Percentiles rank a stretch among this genome's conserved stretches.
Evolutionary conservation across 805 yeast species (phyloP).

Genomic region (Candida rishiriensis): DNA sequence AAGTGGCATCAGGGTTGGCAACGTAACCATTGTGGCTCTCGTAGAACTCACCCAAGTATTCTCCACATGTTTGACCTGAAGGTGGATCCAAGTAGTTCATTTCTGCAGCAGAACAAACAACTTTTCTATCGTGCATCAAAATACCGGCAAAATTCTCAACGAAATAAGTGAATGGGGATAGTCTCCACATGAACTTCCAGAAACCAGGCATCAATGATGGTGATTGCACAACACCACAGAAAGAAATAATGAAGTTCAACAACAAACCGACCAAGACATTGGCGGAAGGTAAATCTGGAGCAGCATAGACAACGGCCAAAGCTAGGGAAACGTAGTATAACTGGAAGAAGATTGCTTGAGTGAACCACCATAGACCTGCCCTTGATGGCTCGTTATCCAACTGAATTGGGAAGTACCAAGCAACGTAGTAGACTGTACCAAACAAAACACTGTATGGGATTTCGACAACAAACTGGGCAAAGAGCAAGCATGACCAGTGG

Average conservation of each 20-base stretch:
- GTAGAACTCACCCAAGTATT: slow-evolving; percentile 40
- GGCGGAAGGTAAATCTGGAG: slow-evolving; percentile 64
- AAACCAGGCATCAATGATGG: slow-evolving; percentile 60
- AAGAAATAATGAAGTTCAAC: slow-evolving; percentile 52
- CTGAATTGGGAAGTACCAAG: slow-evolving; percentile 31
- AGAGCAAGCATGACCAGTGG: slow-evolving; percentile 57
- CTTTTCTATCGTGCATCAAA: slow-evolving; percentile 42
- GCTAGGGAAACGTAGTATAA: slow-evolving; percentile 46
- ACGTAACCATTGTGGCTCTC: slow-evolving; percentile 49
- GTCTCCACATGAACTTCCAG: slow-evolving; percentile 79
- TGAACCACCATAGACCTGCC: slow-evolving; percentile 43
- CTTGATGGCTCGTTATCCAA: slow-evolving; percentile 30
- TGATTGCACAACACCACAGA: slow-evolving; percentile 69
- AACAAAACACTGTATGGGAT: slow-evolving; percentile 51
- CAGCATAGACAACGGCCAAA: slow-evolving; percentile 46
- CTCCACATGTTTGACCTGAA: slow-evolving; percentile 56
- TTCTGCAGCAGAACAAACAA: slow-evolving; percentile 46
- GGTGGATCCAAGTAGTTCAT: slow-evolving; percentile 48
- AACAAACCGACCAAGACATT: slow-evolving; percentile 50
- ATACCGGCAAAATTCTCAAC: slow-evolving; percentile 47
- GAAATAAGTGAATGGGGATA: slow-evolving; percentile 67
- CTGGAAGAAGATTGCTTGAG: slow-evolving; percentile 34
- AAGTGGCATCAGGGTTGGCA: slow-evolving; percentile 42
- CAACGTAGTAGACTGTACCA: slow-evolving; percentile 42
- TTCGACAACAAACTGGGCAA: slow-evolving; percentile 52